A percentile compares a stretch with the other conserved stretches of the same genome.
Evolutionary conservation across 192 early-diverging fungal species (phyloP).

Genomic region (Coemansia asiatica): DNA sequence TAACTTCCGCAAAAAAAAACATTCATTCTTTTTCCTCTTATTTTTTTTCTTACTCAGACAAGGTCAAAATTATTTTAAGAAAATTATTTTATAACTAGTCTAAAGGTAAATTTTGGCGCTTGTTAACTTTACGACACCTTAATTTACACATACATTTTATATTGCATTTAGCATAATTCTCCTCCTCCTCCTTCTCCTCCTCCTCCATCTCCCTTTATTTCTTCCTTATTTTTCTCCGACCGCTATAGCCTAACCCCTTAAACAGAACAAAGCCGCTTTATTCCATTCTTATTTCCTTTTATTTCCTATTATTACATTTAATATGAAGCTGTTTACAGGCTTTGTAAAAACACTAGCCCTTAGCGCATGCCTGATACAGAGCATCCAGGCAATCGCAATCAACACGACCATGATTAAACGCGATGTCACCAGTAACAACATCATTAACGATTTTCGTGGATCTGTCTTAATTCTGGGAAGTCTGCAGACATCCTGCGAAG

Average conservation of each 20-base stretch:
- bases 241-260: no score
- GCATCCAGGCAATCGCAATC: neutral
- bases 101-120: neutral
- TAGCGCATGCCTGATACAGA: neutral
- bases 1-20: neutral
- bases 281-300: neutral
- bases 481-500: constrained; percentile 45
- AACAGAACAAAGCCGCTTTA: no score
- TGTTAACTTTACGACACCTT: neutral
- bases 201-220: no score
- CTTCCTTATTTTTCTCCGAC: no score
- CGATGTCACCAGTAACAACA: constrained; percentile 13
- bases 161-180: constrained; percentile 2
- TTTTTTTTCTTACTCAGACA: constrained; percentile 1
- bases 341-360: neutral
- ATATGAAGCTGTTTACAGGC: neutral
- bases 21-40: neutral
- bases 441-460: constrained; percentile 21
- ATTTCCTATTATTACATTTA: neutral
- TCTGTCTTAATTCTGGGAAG: constrained; percentile 29
- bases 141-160: neutral
- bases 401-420: constrained; percentile 27
- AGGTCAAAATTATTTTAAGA: neutral
- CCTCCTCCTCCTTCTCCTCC: neutral
- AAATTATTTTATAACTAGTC: neutral